Conservation (phyloP, 306 rosid genomes). For the Cucumis sativus region DNA sequence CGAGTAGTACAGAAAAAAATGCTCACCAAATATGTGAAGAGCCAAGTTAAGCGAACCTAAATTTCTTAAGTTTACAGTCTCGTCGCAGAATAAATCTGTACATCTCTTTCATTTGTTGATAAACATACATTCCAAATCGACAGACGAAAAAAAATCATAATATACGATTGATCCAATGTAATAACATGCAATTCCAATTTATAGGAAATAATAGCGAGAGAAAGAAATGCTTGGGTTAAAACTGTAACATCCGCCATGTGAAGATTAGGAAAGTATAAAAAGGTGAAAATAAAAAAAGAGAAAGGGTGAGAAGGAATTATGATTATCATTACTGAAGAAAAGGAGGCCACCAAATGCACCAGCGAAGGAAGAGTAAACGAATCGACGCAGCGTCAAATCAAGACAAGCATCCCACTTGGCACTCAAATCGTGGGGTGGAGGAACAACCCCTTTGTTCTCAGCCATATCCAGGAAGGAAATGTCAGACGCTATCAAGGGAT, state of each 20-base stretch:
- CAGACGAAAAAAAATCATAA: not conserved
- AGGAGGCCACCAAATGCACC: constrained; percentile 42
- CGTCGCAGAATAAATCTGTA: not conserved
- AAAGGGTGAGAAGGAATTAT: not conserved
- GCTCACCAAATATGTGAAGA: too few species aligned
- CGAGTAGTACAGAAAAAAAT: not conserved
- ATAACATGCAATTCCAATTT: not conserved
- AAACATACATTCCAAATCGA: not conserved
- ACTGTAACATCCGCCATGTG: not conserved
- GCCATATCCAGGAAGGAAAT: constrained; percentile 14
- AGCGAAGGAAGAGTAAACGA: constrained; percentile 43
- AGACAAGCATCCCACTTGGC: constrained; percentile 48
- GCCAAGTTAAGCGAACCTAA: not conserved
- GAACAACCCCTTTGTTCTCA: constrained; percentile 15
- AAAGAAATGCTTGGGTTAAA: not conserved
- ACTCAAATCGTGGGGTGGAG: constrained; percentile 28
- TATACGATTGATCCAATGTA: not conserved
- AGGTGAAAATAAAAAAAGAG: not conserved
- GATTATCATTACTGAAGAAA: constrained; percentile 21
- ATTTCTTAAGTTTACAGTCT: not conserved
- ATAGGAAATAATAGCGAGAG: not conserved
- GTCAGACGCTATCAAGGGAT: not conserved
- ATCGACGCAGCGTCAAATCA: constrained; percentile 46
- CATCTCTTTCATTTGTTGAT: not conserved
- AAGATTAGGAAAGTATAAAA: not conserved